A percentile compares a stretch with the other conserved stretches of the same genome.
These are phyloP conservation scores for Waltergamsia citrina DNA, from an alignment of 2,329 filamentous ascomycete species.

Conservation along the genomic window DNA sequence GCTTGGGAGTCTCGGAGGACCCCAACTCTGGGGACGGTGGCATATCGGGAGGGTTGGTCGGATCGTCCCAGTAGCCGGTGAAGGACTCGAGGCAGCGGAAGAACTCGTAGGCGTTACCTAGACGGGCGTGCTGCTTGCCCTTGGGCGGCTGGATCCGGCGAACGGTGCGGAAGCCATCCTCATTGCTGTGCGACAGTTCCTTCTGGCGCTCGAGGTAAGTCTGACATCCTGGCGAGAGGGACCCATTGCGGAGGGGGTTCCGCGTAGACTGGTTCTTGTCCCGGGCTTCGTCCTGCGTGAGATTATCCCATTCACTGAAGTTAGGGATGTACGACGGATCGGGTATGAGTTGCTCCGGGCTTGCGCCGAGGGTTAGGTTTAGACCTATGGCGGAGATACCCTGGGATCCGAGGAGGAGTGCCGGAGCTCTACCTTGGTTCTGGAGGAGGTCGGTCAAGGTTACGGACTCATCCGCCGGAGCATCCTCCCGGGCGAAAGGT, in stretches of 20 bases:
- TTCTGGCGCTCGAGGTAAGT: constrained; percentile 48
- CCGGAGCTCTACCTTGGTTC: constrained; percentile 38
- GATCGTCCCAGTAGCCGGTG: constrained; percentile 53
- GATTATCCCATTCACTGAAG: constrained; percentile 39
- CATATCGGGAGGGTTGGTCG: constrained; percentile 27
- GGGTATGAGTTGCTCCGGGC: constrained; percentile 41
- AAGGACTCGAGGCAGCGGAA: constrained; percentile 52
- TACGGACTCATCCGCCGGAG: constrained; percentile 14
- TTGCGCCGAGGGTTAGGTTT: constrained; percentile 40
- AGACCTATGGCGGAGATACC: constrained; percentile 50
- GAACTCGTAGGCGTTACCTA: constrained; percentile 58
- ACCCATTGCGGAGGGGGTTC: constrained; percentile 40
- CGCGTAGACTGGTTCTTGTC: constrained; percentile 38
- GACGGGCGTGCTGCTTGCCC: constrained; percentile 41
- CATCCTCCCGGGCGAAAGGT: constrained; percentile 22
- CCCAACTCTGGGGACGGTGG: constrained; percentile 21
- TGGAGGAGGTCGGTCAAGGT: constrained; percentile 43
- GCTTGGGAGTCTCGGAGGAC: constrained; percentile 12
- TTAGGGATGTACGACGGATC: constrained; percentile 43
- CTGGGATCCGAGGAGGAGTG: constrained; percentile 20
- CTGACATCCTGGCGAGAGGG: constrained; percentile 44
- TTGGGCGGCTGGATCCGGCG: constrained; percentile 45
- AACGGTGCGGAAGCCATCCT: constrained; percentile 51
- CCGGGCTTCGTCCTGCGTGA: constrained; percentile 38
- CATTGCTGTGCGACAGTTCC: constrained; percentile 47